phyloP scores from a whole-genome alignment of 192 early-diverging fungal genomes.

The Geosiphon pyriformis region DNA sequence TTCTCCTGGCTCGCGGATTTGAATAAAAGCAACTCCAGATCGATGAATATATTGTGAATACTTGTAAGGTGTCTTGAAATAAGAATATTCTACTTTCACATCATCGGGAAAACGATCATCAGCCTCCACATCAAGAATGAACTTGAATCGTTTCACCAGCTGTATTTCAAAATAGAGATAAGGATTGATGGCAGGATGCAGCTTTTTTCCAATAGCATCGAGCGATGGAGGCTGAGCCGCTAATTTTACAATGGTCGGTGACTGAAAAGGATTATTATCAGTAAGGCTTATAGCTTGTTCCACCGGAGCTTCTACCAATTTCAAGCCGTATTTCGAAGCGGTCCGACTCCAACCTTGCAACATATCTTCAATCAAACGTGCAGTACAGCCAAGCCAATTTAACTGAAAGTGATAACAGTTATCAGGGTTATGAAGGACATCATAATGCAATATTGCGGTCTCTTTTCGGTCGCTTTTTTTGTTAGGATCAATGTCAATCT shows the following conservation, averaged over 20 bases:
- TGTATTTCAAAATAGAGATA: slow-evolving; percentile 72
- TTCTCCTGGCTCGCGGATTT: slow-evolving; percentile 65
- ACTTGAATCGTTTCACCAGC: slow-evolving; percentile 72
- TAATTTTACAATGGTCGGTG: slow-evolving; percentile 61
- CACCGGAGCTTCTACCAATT: slow-evolving; percentile 83
- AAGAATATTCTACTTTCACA: slow-evolving; percentile 51
- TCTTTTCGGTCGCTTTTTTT: slow-evolving; percentile 74
- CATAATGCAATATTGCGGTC: slow-evolving; percentile 82
- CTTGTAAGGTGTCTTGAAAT: slow-evolving; percentile 58
- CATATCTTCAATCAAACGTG: slow-evolving; percentile 80
- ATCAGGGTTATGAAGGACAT: slow-evolving; percentile 81
- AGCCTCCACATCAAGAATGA: slow-evolving; percentile 92
- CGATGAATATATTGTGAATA: slow-evolving; percentile 90
- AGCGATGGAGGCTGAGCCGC: slow-evolving; percentile 58
- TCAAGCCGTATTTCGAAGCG: slow-evolving; percentile 83
- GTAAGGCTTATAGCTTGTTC: slow-evolving; percentile 59
- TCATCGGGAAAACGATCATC: slow-evolving; percentile 65
- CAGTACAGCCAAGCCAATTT: slow-evolving; percentile 94
- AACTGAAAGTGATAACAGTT: slow-evolving; percentile 91
- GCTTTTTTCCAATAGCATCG: slow-evolving; percentile 32
- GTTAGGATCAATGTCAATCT: slow-evolving; percentile 81
- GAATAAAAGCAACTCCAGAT: slow-evolving; percentile 87
- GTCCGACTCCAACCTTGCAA: slow-evolving; percentile 71
- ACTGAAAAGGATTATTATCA: slow-evolving; percentile 89
- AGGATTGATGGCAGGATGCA: slow-evolving; percentile 40